Base-by-base conservation (phyloP, 2,329 filamentous ascomycete genomes). In the Alternaria conjuncta region DNA sequence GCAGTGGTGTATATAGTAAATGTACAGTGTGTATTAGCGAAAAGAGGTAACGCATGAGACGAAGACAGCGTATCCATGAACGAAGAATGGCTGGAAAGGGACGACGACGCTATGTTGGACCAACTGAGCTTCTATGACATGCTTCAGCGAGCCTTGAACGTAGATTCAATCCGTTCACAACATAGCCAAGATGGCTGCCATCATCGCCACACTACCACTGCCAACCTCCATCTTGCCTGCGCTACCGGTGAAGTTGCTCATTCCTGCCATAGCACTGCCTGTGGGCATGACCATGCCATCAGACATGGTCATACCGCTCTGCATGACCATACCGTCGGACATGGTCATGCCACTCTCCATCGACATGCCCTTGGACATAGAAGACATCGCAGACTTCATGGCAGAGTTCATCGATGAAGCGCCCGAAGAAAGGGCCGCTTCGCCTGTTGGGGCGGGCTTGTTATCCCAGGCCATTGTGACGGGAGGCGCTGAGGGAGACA, bases 351-450 rank as follows among this genome's bases (percentile, higher is more conserved):
- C 75, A 23, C 77, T 64, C 12, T 36, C 49, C 49, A 51, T 51
- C 28, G 20, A 13, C 49, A 36, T 51, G 10, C 71, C 75, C 32
- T 82, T 70, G 47, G 82, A 80, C 21, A 70, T 59, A 66, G 82
- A 83, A 69, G 70, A 63, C 26, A 70, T 64, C 71, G 81, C 82
- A 43, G 65, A 67, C n/a, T 60, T 55, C 8, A 81, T 80, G 4
- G 57, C 49, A 8, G 62, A 55, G 36, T 58, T 46, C 18, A 54
- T 7, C 11, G 51, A 57, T 5, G 57, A 57, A 18, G 60, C 46
- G 12, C 41, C 43, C 1, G 47, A 36, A 5, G 53, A 26, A 11
- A 57, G 43, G 20, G 54, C 53, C 2, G 45, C 36, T 26, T 28
- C 20, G 12, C 15, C 36, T 9, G 26, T 55, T 0, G 58, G 18